Conservation (phyloP, 306 rosid species). For the Alnus rubra region DNA sequence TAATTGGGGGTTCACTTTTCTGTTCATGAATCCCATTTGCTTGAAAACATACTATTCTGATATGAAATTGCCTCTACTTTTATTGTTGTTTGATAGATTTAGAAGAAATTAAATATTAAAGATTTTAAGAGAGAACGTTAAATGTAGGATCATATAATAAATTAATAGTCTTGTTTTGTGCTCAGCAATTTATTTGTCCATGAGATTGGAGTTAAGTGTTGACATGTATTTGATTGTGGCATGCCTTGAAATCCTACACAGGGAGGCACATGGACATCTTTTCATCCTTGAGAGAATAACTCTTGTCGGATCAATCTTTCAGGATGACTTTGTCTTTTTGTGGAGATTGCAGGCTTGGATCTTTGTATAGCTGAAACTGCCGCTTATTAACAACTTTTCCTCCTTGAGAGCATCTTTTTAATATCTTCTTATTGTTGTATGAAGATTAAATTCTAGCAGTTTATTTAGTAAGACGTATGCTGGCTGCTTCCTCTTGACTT, state of each 20-base stretch:
- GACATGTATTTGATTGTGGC: not conserved
- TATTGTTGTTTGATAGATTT: not conserved
- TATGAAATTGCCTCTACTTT: slow-evolving; percentile 2
- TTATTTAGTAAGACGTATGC: not conserved
- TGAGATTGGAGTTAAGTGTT: not conserved
- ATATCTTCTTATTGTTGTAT: not conserved
- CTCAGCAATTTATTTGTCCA: not conserved
- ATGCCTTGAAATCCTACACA: not conserved
- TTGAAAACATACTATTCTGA: slow-evolving; percentile 9
- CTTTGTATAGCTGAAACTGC: not conserved
- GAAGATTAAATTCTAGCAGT: not conserved
- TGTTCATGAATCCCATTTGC: slow-evolving; percentile 5
- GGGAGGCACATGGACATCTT: not conserved
- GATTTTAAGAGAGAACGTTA: not conserved
- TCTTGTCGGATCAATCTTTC: not conserved
- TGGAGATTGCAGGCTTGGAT: not conserved
- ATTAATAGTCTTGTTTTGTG: not conserved
- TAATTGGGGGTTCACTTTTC: not conserved
- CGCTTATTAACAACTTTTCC: not conserved
- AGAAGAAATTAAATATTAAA: not conserved
- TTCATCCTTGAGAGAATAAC: not conserved
- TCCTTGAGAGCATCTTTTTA: not conserved
- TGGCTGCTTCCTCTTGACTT: not conserved
- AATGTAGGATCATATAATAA: not conserved
- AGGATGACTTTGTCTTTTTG: not conserved